These are phyloP conservation scores for Colletotrichum australisinense DNA, from an alignment of 2,329 filamentous ascomycete genomes.

Conservation along the genomic window DNA sequence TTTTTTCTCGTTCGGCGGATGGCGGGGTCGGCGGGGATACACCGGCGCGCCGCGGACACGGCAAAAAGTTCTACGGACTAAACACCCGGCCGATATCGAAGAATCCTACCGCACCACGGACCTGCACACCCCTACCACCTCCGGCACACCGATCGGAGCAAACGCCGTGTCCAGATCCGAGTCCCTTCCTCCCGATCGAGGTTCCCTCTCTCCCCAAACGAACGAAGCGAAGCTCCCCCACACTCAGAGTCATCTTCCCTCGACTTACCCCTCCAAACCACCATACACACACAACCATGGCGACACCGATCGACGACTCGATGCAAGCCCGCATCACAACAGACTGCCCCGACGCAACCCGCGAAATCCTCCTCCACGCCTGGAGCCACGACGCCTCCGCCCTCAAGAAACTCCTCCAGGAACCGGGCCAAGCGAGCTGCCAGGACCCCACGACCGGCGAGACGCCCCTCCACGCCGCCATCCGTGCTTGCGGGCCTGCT, in stretches of 20 bases:
- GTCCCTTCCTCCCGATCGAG: background rate
- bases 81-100: constrained; percentile 19
- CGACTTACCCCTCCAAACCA: background rate
- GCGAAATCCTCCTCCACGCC: constrained; percentile 64
- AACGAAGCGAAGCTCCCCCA: background rate
- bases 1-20: constrained; percentile 11
- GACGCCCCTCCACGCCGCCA: constrained; percentile 89
- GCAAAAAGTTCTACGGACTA: constrained; percentile 1
- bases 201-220: background rate
- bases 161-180: constrained; percentile 12
- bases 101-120: constrained; percentile 14
- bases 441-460: constrained; percentile 88
- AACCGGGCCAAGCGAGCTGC: constrained; percentile 74
- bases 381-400: constrained; percentile 72
- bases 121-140: background rate
- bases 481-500: constrained; percentile 75
- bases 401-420: constrained; percentile 76
- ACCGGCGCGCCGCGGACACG: constrained; percentile 11
- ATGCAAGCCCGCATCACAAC: constrained; percentile 64
- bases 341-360: constrained; percentile 61
- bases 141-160: constrained; percentile 22
- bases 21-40: constrained; percentile 29
- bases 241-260: background rate
- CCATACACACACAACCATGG: constrained; percentile 36
- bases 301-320: constrained; percentile 56